A percentile compares a stretch with the other conserved stretches of the same genome.
phyloP scores from a whole-genome alignment of 768 basidiomycete species.

The Hysterangium stoloniferum region DNA sequence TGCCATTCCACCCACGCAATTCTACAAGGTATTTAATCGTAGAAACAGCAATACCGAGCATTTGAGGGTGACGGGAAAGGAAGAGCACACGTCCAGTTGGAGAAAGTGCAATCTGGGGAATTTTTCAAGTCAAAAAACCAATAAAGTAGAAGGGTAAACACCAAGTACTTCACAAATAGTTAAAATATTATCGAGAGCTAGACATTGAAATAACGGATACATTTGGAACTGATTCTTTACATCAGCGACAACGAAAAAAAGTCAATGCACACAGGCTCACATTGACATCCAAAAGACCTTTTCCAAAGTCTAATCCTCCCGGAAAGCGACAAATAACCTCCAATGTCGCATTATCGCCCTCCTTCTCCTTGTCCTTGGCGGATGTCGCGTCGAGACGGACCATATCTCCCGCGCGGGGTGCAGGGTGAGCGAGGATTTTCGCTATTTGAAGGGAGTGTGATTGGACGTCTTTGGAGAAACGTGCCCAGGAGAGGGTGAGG shows the following conservation, averaged over 20 bases:
- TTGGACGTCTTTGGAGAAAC: conserved; percentile 90
- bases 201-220: conserved; percentile 92
- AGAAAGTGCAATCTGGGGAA: conserved; percentile 65
- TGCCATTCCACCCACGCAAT: conserved; percentile 86
- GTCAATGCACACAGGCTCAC: conserved; percentile 11
- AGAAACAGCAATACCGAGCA: conserved; percentile 89
- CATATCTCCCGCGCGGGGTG: conserved; percentile 79
- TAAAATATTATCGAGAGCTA: conserved; percentile 90
- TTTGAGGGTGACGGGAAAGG: conserved; percentile 81
- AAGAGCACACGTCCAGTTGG: conserved; percentile 85
- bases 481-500: conserved; percentile 91
- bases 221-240: conserved; percentile 83
- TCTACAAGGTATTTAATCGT: conserved; percentile 90
- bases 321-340: conserved; percentile 88
- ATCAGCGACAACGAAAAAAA: neutral
- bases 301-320: conserved; percentile 89
- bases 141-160: neutral
- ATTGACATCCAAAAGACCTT: conserved; percentile 87
- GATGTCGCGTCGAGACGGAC: conserved; percentile 75
- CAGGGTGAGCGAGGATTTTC: conserved; percentile 80
- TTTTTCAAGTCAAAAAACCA: neutral
- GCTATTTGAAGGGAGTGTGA: conserved; percentile 87
- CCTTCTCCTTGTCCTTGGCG: conserved; percentile 37
- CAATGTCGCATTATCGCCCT: conserved; percentile 43
- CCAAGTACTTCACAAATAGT: conserved; percentile 76